These are phyloP conservation scores for Suillus clintonianus DNA, from an alignment of 768 basidiomycete species.

Conservation along the genomic window DNA sequence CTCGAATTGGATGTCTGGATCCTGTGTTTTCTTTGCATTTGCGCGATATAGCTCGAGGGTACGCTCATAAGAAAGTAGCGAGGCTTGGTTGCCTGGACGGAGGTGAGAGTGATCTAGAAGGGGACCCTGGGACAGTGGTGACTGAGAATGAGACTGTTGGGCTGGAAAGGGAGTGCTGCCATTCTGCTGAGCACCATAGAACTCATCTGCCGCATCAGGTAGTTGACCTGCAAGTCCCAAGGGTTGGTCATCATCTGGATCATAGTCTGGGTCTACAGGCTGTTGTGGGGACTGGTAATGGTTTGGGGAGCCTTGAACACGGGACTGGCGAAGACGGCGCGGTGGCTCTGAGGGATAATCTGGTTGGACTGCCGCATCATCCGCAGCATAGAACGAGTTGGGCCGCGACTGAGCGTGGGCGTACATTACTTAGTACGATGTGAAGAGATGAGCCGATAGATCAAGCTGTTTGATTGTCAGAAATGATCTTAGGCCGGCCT, in stretches of 20 bases:
- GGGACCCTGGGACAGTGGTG: slow-evolving; percentile 49
- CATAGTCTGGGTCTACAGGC: slow-evolving; percentile 34
- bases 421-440: slow-evolving; percentile 23
- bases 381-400: slow-evolving; percentile 36
- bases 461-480: not conserved
- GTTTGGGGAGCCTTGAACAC: slow-evolving; percentile 18
- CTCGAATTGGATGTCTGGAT: slow-evolving; percentile 96
- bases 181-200: slow-evolving; percentile 26
- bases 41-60: slow-evolving; percentile 96
- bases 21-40: slow-evolving; percentile 98
- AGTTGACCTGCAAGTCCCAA: slow-evolving; percentile 28
- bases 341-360: slow-evolving; percentile 13
- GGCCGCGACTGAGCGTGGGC: slow-evolving; percentile 35
- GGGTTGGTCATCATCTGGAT: slow-evolving; percentile 45
- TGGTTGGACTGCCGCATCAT: slow-evolving; percentile 9
- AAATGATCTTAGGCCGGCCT: not conserved
- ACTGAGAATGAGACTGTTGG: slow-evolving; percentile 65
- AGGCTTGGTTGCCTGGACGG: slow-evolving; percentile 88
- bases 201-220: slow-evolving; percentile 45
- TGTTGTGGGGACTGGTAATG: slow-evolving; percentile 18
- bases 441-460: not conserved
- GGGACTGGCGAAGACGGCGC: slow-evolving; percentile 21
- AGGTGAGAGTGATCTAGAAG: slow-evolving; percentile 92
- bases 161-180: slow-evolving; percentile 28
- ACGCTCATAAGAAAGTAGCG: slow-evolving; percentile 91